Percentiles rank a stretch among this genome's conserved stretches.
Conservation (phyloP, 2,329 filamentous ascomycete genomes). For the Colletotrichum noveboracense region DNA sequence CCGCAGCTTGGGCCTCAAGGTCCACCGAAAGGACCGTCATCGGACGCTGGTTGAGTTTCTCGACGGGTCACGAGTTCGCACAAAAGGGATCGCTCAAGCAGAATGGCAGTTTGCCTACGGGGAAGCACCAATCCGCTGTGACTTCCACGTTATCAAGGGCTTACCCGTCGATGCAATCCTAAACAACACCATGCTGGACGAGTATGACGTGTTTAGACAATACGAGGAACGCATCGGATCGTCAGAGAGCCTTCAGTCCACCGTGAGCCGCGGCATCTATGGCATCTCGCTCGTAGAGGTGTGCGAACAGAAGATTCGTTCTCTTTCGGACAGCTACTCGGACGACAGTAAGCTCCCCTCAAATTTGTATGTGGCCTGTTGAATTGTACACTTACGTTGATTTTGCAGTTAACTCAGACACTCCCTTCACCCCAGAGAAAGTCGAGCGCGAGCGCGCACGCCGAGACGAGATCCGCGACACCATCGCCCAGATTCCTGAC, state of each 20-base stretch:
- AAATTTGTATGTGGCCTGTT: too few species aligned
- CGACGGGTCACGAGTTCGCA: not conserved
- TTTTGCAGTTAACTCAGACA: not conserved
- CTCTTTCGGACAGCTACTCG: not conserved
- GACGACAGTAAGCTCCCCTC: not conserved
- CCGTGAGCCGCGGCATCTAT: not conserved
- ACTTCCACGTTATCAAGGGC: not conserved
- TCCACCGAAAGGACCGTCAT: too few species aligned
- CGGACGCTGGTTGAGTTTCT: not conserved
- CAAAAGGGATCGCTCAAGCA: not conserved
- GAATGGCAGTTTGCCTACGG: not conserved
- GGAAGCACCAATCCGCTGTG: accelerated
- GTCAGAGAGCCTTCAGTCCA: accelerated
- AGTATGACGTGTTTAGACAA: accelerated
- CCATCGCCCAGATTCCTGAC: not conserved
- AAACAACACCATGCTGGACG: accelerated
- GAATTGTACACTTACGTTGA: too few species aligned
- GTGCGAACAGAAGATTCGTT: not conserved
- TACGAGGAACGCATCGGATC: not conserved
- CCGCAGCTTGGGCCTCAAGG: accelerated
- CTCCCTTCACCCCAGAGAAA: not conserved
- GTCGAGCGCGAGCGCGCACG: not conserved
- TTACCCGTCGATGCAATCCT: not conserved
- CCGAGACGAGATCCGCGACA: not conserved
- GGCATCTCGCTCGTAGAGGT: not conserved